phyloP scores from a whole-genome alignment of 2,329 filamentous ascomycete genomes.

The Verticillium tricorpus region DNA sequence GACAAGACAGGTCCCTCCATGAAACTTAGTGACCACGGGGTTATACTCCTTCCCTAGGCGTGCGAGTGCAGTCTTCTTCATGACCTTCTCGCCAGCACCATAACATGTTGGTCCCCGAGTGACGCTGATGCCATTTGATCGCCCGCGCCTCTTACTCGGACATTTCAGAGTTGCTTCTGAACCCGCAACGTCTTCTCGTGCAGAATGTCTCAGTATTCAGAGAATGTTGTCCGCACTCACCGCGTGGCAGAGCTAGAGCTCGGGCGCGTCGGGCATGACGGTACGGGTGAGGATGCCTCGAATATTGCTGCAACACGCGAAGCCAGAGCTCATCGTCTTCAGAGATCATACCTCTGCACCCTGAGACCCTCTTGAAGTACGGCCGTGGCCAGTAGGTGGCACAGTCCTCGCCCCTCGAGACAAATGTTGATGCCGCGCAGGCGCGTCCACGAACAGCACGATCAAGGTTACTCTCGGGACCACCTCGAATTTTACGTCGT shows the following conservation, averaged over 20 bases:
- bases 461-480: slow-evolving; percentile 38
- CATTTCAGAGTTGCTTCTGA: neutral
- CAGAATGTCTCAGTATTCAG: neutral
- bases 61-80: neutral
- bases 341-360: neutral
- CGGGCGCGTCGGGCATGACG: neutral
- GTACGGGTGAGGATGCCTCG: neutral
- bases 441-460: neutral
- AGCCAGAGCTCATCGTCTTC: neutral
- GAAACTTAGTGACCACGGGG: neutral
- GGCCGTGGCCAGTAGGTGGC: neutral
- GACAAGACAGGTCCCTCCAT: neutral
- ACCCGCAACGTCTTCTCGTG: no score
- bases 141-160: no score
- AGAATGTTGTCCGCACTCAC: neutral
- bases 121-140: no score
- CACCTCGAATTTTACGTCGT: slow-evolving; percentile 54
- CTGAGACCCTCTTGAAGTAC: neutral
- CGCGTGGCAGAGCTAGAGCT: neutral
- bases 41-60: neutral
- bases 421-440: neutral
- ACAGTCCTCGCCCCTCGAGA: neutral
- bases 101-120: no score
- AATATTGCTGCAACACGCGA: neutral
- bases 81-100: neutral